Evolutionary conservation across 257 asterid genomes (phyloP), one percentile per base, ranked within the genome.

Genomic region (Primulina tabacum): DNA sequence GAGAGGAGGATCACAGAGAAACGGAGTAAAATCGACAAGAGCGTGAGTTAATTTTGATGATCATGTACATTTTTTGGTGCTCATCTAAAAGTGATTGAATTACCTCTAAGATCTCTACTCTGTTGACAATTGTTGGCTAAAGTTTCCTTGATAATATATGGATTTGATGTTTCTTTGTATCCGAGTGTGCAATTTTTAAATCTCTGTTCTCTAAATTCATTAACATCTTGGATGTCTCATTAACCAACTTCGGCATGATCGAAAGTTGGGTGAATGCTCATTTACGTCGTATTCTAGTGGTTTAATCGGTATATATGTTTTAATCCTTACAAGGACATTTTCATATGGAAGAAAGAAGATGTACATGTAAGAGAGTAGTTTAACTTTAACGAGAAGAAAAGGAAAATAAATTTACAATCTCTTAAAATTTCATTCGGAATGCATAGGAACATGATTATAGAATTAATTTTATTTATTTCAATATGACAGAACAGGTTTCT

Each of bases 1-100:
- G 93, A 87, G 86, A 87, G 68, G 88, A 88, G 65, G 82, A 89
- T 91, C 80, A 69, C 85, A 38, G 96, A 91, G 79, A 91, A 83
- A 78, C 86, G 85, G 82, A 89, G 73, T 69, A 85, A 82, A 79
- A 87, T 88, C 33, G 97, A 94, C 82, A 91, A 77, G 79, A 79
- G 82, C 71, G 99, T 91, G 84, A 83, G 78, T 17, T 57, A 60
- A 60, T 77, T 76, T 69, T 40, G 33, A 29, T 59, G 60, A 28
- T 40, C 32, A 52, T 33, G 29, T 65, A 43, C 26, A 66, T 73
- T 65, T 62, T 29, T 33, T 34, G 12, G 14, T 47, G 38, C 64
- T 30, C 40, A 40, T 50, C 16, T 60, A 64, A 58, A 55, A 53
- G 26, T 62, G 57, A 14, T 50, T 50, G 57, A 50, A 17, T 14